These are phyloP conservation scores for Salvia sclarea DNA, from an alignment of 305 asterid species.

Conservation along the genomic window DNA sequence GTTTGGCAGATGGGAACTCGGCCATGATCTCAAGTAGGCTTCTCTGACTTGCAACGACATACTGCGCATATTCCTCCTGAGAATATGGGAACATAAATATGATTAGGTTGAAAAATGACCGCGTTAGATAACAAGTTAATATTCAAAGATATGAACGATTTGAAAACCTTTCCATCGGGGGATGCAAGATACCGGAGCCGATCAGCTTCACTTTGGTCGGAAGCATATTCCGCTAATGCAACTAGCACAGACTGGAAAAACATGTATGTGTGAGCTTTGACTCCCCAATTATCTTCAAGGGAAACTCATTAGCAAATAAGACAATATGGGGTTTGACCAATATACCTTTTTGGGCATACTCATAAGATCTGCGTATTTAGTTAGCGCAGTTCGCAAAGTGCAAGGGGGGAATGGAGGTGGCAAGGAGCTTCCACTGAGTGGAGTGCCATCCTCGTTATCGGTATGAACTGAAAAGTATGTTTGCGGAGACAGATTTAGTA, in stretches of 20 bases:
- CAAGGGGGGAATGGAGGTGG: slow-evolving; percentile 93
- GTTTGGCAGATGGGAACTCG: slow-evolving; percentile 82
- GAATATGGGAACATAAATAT: not conserved
- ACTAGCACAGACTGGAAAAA: slow-evolving; percentile 66
- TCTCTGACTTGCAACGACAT: slow-evolving; percentile 75
- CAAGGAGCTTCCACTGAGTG: slow-evolving; percentile 70
- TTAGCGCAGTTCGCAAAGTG: slow-evolving; percentile 76
- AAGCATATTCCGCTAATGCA: slow-evolving; percentile 84
- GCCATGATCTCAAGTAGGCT: slow-evolving; percentile 91
- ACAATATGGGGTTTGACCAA: not conserved
- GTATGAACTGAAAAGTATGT: slow-evolving; percentile 79
- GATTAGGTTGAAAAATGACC: slow-evolving; percentile 25
- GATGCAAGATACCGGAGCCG: slow-evolving; percentile 77
- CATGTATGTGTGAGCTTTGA: slow-evolving; percentile 17
- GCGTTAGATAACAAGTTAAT: not conserved
- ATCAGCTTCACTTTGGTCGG: slow-evolving; percentile 83
- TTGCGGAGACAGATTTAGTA: slow-evolving; percentile 63
- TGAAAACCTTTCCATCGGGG: slow-evolving; percentile 84
- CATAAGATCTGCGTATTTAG: slow-evolving; percentile 84
- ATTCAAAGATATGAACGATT: slow-evolving; percentile 16
- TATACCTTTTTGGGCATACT: slow-evolving; percentile 88
- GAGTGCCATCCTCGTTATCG: slow-evolving; percentile 79
- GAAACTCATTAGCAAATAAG: not conserved
- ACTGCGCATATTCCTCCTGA: slow-evolving; percentile 88
- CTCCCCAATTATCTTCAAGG: slow-evolving; percentile 22